Conservation (phyloP, 2,329 filamentous ascomycete species). For the Mariannaea elegans region DNA sequence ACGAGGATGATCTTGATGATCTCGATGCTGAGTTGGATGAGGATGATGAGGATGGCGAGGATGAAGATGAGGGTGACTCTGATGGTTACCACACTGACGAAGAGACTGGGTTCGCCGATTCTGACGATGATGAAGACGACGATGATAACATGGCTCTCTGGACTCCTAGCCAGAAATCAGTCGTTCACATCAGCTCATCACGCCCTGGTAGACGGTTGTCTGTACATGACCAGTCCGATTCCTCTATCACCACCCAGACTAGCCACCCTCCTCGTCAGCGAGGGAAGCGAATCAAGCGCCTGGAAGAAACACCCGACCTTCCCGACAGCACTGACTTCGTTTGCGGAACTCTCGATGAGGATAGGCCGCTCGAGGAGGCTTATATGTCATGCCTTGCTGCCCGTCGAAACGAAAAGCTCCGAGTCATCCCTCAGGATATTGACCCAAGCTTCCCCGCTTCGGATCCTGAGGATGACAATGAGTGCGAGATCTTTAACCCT, state of each 20-base stretch:
- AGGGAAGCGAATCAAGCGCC: slow-evolving; percentile 41
- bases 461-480: slow-evolving; percentile 86
- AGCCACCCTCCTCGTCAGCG: slow-evolving; percentile 48
- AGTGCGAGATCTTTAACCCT: slow-evolving; percentile 71
- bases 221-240: slow-evolving; percentile 65
- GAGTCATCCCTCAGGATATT: slow-evolving; percentile 91
- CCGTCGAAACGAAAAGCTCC: slow-evolving; percentile 82
- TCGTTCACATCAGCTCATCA: slow-evolving; percentile 48
- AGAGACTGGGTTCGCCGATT: slow-evolving; percentile 73
- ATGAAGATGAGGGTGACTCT: slow-evolving; percentile 64
- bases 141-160: slow-evolving; percentile 71
- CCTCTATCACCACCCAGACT: slow-evolving; percentile 61
- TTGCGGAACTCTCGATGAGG: slow-evolving; percentile 97
- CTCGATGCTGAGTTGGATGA: slow-evolving; percentile 60
- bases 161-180: slow-evolving; percentile 56
- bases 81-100: slow-evolving; percentile 81
- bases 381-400: slow-evolving; percentile 88
- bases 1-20: slow-evolving; percentile 56
- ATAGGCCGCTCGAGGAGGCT: slow-evolving; percentile 91
- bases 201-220: slow-evolving; percentile 47
- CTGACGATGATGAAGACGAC: slow-evolving; percentile 75
- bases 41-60: slow-evolving; percentile 60
- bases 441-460: slow-evolving; percentile 97
- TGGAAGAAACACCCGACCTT: slow-evolving; percentile 75
- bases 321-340: slow-evolving; percentile 99